Evolutionary conservation across 1,139 yeast genomes (phyloP).

Genomic region (Nakaseomyces bracarensis): DNA sequence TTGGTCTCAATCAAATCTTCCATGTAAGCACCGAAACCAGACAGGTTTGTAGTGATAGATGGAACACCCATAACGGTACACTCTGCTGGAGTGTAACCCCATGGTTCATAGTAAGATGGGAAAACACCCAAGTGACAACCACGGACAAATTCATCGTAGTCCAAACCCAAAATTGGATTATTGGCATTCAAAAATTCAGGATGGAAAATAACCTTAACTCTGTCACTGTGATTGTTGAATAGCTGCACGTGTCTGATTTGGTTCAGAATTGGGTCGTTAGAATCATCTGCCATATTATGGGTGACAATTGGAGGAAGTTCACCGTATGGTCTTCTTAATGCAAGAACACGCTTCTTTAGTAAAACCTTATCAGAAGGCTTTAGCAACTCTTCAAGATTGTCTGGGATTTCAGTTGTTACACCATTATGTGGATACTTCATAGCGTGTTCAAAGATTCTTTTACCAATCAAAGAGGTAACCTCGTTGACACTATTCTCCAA

Average conservation of each 20-base stretch:
- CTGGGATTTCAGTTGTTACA: slow-evolving; percentile 42
- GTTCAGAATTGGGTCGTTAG: slow-evolving; percentile 79
- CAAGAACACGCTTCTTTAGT: slow-evolving; percentile 85
- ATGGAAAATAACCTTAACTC: slow-evolving; percentile 91
- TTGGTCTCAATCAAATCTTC: slow-evolving; percentile 85
- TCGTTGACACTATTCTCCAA: slow-evolving; percentile 84
- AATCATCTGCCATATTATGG: slow-evolving; percentile 92
- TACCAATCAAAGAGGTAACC: slow-evolving; percentile 79
- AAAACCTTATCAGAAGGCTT: slow-evolving; percentile 82
- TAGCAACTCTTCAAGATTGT: slow-evolving; percentile 62
- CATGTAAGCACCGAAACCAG: slow-evolving; percentile 97
- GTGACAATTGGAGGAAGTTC: slow-evolving; percentile 91
- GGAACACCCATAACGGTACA: slow-evolving; percentile 99
- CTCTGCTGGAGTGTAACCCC: slow-evolving; percentile 99
- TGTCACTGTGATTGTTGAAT: slow-evolving; percentile 79
- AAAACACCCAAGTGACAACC: slow-evolving; percentile 97
- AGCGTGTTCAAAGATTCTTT: slow-evolving; percentile 81
- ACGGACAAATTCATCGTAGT: slow-evolving; percentile 92
- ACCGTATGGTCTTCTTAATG: slow-evolving; percentile 70
- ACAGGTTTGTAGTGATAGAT: slow-evolving; percentile 85
- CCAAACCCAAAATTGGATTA: slow-evolving; percentile 85
- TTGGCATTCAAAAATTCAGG: slow-evolving; percentile 92
- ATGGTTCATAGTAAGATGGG: slow-evolving; percentile 96
- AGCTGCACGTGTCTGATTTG: slow-evolving; percentile 85
- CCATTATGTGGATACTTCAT: slow-evolving; percentile 64